Percentiles rank a stretch among this genome's conserved stretches.
phyloP scores from a whole-genome alignment of 1,284 basidiomycete genomes.

The Pascua guehoae region DNA sequence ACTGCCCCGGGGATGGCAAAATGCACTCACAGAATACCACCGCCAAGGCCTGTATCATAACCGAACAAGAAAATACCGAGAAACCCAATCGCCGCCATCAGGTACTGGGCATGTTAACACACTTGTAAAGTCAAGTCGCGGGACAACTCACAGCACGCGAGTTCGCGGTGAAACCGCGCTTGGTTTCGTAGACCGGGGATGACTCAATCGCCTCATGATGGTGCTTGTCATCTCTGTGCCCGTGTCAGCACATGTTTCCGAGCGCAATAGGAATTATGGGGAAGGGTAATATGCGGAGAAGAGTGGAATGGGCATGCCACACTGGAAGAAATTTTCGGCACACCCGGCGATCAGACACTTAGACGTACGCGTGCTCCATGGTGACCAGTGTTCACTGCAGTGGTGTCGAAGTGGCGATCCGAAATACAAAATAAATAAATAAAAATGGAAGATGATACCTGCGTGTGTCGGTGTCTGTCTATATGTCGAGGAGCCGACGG shows the following conservation, averaged over 20 bases:
- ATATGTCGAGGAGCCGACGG: too few species aligned
- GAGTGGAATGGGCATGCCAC: too few species aligned
- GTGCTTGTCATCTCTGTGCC: constrained; percentile 1
- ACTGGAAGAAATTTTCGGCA: too few species aligned
- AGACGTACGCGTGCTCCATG: too few species aligned
- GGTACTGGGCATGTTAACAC: constrained; percentile 11
- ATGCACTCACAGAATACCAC: constrained; percentile 23
- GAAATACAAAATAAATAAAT: too few species aligned
- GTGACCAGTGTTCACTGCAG: too few species aligned
- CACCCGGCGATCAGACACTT: too few species aligned
- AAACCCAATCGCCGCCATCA: constrained; percentile 67
- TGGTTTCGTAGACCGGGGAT: background rate
- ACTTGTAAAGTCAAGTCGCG: background rate
- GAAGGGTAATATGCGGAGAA: too few species aligned
- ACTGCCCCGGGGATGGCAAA: background rate
- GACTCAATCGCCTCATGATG: background rate
- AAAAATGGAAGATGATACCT: too few species aligned
- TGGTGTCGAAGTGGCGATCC: too few species aligned
- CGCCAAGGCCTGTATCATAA: constrained; percentile 24
- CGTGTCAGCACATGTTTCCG: background rate
- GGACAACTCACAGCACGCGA: background rate
- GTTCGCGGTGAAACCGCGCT: background rate
- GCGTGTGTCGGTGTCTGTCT: too few species aligned
- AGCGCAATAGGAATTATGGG: too few species aligned
- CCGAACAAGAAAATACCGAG: constrained; percentile 70